Evolutionary conservation across 2,329 filamentous ascomycete genomes (phyloP).

Genomic region (Ophiocordyceps polyrhachis-furcata): DNA sequence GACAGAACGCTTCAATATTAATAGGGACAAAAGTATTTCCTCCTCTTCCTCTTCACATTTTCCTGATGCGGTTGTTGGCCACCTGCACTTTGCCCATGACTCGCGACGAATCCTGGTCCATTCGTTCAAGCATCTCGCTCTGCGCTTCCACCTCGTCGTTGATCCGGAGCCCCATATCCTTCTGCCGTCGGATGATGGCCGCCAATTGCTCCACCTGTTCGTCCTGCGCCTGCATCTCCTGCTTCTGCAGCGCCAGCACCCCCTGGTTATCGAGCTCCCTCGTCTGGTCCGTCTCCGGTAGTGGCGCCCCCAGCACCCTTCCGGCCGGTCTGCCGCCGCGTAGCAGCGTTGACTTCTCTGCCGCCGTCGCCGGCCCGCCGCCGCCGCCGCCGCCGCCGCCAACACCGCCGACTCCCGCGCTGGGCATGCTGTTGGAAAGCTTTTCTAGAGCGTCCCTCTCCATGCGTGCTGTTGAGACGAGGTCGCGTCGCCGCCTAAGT

Average conservation of each 20-base stretch:
- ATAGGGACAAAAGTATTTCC: background rate
- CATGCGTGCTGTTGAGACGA: constrained; percentile 49
- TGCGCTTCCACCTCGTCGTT: constrained; percentile 55
- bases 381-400: constrained; percentile 29
- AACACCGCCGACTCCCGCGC: constrained; percentile 7
- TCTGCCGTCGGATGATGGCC: constrained; percentile 52
- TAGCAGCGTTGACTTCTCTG: constrained; percentile 32
- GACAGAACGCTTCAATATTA: background rate
- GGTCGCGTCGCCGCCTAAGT: constrained; percentile 49
- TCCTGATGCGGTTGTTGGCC: constrained; percentile 52
- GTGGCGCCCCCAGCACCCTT: constrained; percentile 52
- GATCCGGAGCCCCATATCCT: constrained; percentile 61
- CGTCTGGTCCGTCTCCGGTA: constrained; percentile 59
- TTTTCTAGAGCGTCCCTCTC: constrained; percentile 62
- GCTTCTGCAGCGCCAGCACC: constrained; percentile 53
- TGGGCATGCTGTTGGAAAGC: constrained; percentile 38
- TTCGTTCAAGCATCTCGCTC: constrained; percentile 46
- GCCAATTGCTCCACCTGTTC: constrained; percentile 49
- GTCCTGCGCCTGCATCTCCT: constrained; percentile 61
- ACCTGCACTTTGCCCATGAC: constrained; percentile 51
- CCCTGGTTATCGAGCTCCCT: constrained; percentile 60
- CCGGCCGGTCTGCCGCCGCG: constrained; percentile 25
- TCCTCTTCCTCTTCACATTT: constrained; percentile 28
- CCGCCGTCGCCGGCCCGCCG: constrained; percentile 28
- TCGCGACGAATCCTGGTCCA: constrained; percentile 48